phyloP scores from a whole-genome alignment of 148 eudicot genomes.

The Arbutus unedo region DNA sequence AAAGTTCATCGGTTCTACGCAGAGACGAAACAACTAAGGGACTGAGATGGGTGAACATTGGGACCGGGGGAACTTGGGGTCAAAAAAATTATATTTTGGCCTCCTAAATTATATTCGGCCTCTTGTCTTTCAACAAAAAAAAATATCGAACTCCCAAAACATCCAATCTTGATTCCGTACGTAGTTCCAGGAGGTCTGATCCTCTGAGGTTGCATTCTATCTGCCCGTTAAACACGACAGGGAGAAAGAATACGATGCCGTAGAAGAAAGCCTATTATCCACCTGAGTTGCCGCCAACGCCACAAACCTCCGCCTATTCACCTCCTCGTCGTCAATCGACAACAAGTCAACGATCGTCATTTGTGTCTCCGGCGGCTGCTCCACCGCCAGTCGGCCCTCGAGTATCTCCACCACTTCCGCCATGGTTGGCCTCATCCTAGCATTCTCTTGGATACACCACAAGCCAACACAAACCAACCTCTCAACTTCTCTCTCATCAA shows the following conservation, averaged over 20 bases:
- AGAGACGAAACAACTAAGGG: too few relatives aligned
- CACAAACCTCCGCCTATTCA: constrained; percentile 28
- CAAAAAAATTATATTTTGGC: too few relatives aligned
- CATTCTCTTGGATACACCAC: constrained; percentile 86
- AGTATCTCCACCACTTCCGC: constrained; percentile 74
- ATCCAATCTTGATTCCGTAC: too few relatives aligned
- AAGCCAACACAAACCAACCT: constrained; percentile 56
- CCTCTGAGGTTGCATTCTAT: constrained; percentile 10
- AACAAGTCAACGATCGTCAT: constrained; percentile 65
- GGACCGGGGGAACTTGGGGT: too few relatives aligned
- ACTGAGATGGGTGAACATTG: too few relatives aligned
- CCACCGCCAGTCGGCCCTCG: constrained; percentile 48
- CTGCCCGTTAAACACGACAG: constrained; percentile 44
- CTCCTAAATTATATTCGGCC: too few relatives aligned
- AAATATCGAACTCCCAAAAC: too few relatives aligned
- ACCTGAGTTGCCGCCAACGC: constrained; percentile 21
- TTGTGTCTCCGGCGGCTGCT: constrained; percentile 61
- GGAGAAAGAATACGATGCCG: constrained; percentile 22
- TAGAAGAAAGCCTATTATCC: constrained; percentile 15
- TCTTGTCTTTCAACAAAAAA: too few relatives aligned
- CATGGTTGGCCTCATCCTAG: constrained; percentile 75
- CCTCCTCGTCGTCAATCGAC: constrained; percentile 29
- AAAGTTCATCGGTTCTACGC: too few relatives aligned
- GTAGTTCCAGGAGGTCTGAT: too few relatives aligned
- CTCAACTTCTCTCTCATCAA: constrained; percentile 52